Base-by-base conservation (phyloP, 208 protist genomes). In the Zelonia costaricensis region DNA sequence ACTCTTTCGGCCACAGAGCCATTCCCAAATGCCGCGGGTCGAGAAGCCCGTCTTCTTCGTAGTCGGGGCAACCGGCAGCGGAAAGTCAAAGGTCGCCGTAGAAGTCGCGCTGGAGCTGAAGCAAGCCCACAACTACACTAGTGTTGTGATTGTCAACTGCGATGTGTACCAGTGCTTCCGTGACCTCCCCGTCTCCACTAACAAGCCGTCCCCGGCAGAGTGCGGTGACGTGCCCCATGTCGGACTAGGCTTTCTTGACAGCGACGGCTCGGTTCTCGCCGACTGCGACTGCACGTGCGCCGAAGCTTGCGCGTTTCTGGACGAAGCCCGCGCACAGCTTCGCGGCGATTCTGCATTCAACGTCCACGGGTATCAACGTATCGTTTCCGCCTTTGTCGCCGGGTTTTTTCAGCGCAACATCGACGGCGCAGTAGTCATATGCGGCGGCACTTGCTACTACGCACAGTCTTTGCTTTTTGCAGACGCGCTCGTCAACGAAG, bases 131-230 rank as follows among this genome's bases (percentile, higher is more conserved):
- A 57, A 67, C 0, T 92, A 84, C 72, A 28, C 74, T 22, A 12
- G 82, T 56, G 88, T 93, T n/a, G 82, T 88, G 10, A 61, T 97
- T 28, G 47, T 97, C 1, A 94, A 90, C 52, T 92, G 87, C 52
- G 94, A 98, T 56, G 84, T 93, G 6, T 84, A 91, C 64, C 94
- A 97, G 64, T 93, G 93, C 60, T 97, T 93, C 56, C 22, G 27
- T 7, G 91, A 70, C 33, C 84, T 98, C 35, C 88, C 92, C 16
- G 78, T 96, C 46, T 81, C 72, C 22, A 97, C 92, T 8, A 98
- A 98, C 65, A 96, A 95, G 51, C 68, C 80, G 2, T 77, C 76
- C 2, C 33, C n/a, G 12, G 57, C 57, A 18, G 86, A 96, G 39
- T 70, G 82, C 44, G 35, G 67, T 13, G 73, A 72, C 22, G 71